Evolutionary conservation across 2,329 filamentous ascomycete species (phyloP), one percentile per base, ranked within the genome.

Genomic region (Trichophyton benhamiae): DNA sequence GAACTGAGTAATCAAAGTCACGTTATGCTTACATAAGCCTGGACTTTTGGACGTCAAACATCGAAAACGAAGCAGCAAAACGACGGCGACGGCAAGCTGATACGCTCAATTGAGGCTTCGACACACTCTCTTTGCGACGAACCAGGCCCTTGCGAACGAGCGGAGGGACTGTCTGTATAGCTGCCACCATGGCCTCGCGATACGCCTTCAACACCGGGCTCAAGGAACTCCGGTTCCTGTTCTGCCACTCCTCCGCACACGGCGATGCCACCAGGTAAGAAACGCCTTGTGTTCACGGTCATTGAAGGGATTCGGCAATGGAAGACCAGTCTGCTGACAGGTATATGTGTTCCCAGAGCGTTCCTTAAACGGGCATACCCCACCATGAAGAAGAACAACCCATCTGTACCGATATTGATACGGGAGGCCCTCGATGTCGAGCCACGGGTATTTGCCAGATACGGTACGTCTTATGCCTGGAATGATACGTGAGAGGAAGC

Each of bases 331-430:
- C 41, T n/a, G 41, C n/a, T 44, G 41, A 44, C 8, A 44, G 15
- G 5, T 44, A 3, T 17, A 17, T 44, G 15, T 44, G 6, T 5
- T 44, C 11, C 11, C n/a, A 58, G 94, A 75, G 86, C 88, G 33
- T 99, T 99, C 78, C 82, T 99, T 67, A 87, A 87, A 66, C 85
- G 89, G 74, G 86, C 91, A 67, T 99, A 99, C 77, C 94, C 94
- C 55, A 94, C 89, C 63, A 97, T 99, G 92, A 99, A 99, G 85
- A 95, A 95, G 82, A 89, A 92, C 82, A 99, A 99, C 80, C 94
- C 94, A 62, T 80, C 88, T 76, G 91, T 83, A 57, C 94, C 94
- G 60, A 97, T 99, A 77, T 81, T 99, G 80, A 86, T 99, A 71
- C 89, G 94, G 72, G 94, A 97, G 80, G 94, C 92, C 60, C 79